phyloP scores from a whole-genome alignment of 1,284 basidiomycete genomes.

The Peniophora sp. region DNA sequence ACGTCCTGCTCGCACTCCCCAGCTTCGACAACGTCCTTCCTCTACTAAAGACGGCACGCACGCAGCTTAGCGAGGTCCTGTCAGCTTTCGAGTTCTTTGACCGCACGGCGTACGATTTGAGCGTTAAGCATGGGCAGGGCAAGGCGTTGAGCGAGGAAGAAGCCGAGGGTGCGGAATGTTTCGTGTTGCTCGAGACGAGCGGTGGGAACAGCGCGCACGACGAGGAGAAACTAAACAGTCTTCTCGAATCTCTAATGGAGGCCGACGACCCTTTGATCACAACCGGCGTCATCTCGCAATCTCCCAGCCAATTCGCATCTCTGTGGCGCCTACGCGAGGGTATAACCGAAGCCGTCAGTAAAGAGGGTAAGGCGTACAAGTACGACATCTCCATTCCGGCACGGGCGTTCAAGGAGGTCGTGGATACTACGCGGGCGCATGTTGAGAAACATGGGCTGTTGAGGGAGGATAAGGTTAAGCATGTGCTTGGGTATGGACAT shows the following conservation, averaged over 20 bases:
- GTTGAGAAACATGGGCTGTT: conserved; percentile 71
- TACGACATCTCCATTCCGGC: conserved; percentile 95
- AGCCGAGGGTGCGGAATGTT: conserved; percentile 75
- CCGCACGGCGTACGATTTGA: conserved; percentile 80
- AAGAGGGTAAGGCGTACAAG: conserved; percentile 95
- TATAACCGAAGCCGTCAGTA: conserved; percentile 88
- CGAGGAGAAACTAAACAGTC: conserved; percentile 86
- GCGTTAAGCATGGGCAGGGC: conserved; percentile 69
- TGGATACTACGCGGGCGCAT: conserved; percentile 74
- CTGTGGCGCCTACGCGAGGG: conserved; percentile 95
- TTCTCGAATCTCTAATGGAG: conserved; percentile 79
- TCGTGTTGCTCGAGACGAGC: conserved; percentile 92
- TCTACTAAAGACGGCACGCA: conserved; percentile 59
- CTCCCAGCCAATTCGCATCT: conserved; percentile 82
- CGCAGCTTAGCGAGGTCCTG: conserved; percentile 88
- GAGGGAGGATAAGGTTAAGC: conserved; percentile 65
- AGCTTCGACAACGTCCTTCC: conserved; percentile 71
- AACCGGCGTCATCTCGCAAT: conserved; percentile 92
- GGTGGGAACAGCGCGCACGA: conserved; percentile 94
- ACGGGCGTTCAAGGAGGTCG: conserved; percentile 82
- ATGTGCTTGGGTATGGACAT: conserved; percentile 92
- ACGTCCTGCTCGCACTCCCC: conserved; percentile 70
- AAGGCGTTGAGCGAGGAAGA: conserved; percentile 61
- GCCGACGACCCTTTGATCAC: conserved; percentile 71
- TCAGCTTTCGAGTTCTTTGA: conserved; percentile 99